Percentiles rank a stretch among this genome's conserved stretches.
These are phyloP conservation scores for Punctularia strigosozonata DNA, from an alignment of 768 basidiomycete species.

Conservation along the genomic window DNA sequence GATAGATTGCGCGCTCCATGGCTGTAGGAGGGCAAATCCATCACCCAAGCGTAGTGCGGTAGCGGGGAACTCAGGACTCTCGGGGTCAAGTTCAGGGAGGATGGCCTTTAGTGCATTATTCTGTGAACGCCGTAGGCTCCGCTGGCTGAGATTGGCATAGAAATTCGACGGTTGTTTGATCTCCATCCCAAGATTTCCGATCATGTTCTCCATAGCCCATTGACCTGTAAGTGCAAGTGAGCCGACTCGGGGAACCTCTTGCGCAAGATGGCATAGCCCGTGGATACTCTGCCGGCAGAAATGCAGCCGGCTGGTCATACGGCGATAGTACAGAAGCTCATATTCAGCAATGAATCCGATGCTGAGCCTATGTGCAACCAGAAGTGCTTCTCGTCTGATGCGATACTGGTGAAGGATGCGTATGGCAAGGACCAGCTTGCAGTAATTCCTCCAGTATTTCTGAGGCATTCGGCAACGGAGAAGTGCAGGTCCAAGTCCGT, in stretches of 20 bases:
- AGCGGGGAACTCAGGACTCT: slow-evolving; percentile 1
- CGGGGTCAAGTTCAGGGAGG: slow-evolving; percentile 9
- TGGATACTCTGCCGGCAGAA: slow-evolving; percentile 22
- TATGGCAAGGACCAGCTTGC: slow-evolving; percentile 15
- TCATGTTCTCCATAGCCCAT: slow-evolving; percentile 14
- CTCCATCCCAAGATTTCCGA: slow-evolving; percentile 15
- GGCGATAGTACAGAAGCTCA: slow-evolving; percentile 24
- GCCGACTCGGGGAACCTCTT: slow-evolving; percentile 14
- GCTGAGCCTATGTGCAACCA: slow-evolving; percentile 13
- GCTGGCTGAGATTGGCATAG: slow-evolving; percentile 14
- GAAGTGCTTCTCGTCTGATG: slow-evolving; percentile 8
- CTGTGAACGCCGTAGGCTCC: slow-evolving; percentile 11
- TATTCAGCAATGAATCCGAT: slow-evolving; percentile 19
- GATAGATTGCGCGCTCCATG: slow-evolving; percentile 1
- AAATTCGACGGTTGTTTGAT: slow-evolving; percentile 14
- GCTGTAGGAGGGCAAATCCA: slow-evolving; percentile 13
- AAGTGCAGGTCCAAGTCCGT: slow-evolving; percentile 13
- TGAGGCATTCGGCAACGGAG: slow-evolving; percentile 13
- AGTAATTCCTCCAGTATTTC: slow-evolving; percentile 15
- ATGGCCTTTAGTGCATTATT: slow-evolving; percentile 15
- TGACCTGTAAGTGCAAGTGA: slow-evolving; percentile 7
- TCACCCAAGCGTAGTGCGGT: slow-evolving; percentile 9
- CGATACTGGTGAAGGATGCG: slow-evolving; percentile 11
- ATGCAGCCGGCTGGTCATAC: slow-evolving; percentile 15
- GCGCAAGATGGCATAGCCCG: slow-evolving; percentile 16